A percentile compares a stretch with the other conserved stretches of the same genome.
Evolutionary conservation across 306 rosid species (phyloP).

Genomic region (Dryas alaskensis): DNA sequence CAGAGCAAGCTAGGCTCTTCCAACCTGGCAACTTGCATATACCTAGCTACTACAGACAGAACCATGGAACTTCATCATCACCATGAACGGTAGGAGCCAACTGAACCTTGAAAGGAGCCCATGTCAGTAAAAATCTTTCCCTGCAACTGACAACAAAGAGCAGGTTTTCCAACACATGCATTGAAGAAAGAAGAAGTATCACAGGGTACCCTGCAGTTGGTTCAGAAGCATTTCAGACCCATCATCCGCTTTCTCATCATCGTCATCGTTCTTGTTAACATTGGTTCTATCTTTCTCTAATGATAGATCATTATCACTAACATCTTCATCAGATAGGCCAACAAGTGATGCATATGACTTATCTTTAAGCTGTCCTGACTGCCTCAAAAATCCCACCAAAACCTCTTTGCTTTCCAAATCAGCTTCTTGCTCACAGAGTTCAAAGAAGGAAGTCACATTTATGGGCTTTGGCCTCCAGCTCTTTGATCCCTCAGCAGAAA

Average conservation of each 20-base stretch:
- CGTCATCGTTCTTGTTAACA: constrained; percentile 23
- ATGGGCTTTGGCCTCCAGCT: constrained; percentile 72
- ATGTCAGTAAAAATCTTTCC: constrained; percentile 8
- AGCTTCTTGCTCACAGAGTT: constrained; percentile 55
- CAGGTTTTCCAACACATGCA: background rate
- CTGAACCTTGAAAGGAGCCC: constrained; percentile 10
- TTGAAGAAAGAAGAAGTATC: constrained; percentile 20
- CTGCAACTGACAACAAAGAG: background rate
- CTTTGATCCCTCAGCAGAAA: constrained; percentile 47
- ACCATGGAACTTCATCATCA: constrained; percentile 9
- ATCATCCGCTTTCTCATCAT: constrained; percentile 31
- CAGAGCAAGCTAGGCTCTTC: background rate
- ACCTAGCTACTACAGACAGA: background rate
- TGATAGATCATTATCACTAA: constrained; percentile 22
- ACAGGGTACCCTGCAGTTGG: constrained; percentile 43
- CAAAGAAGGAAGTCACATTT: constrained; percentile 47
- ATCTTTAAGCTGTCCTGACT: constrained; percentile 41
- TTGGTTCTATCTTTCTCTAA: constrained; percentile 23
- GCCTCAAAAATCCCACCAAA: constrained; percentile 53
- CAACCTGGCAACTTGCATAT: background rate
- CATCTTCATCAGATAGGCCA: constrained; percentile 40
- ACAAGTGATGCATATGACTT: constrained; percentile 52
- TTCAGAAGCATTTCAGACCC: constrained; percentile 56
- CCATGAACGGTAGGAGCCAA: constrained; percentile 8
- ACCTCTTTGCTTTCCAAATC: constrained; percentile 49